Evolutionary conservation across 2,329 filamentous ascomycete genomes (phyloP).

Genomic region (Alternaria metachromatica): DNA sequence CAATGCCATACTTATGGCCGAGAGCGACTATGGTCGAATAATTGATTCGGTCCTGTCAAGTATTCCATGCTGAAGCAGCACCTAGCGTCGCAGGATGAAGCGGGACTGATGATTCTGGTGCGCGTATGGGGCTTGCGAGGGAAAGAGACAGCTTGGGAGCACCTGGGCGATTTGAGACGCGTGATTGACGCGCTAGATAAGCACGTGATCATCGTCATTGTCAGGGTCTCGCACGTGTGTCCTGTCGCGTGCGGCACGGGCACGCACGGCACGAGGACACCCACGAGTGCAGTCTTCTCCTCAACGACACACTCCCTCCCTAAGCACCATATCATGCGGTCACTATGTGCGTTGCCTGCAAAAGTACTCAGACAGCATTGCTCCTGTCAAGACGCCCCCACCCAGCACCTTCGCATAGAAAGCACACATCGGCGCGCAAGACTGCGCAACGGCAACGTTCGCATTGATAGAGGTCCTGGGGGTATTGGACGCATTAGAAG

Average conservation of each 20-base stretch:
- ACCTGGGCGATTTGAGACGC: background rate
- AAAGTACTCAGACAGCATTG: background rate
- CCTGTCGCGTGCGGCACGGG: background rate
- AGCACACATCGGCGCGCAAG: background rate
- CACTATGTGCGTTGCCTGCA: too few species aligned
- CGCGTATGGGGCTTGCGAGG: background rate
- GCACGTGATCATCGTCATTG: background rate
- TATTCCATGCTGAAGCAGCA: background rate
- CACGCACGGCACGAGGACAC: background rate
- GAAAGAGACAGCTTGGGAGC: too few species aligned
- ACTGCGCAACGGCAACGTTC: background rate
- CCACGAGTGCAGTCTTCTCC: background rate
- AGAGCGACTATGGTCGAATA: background rate
- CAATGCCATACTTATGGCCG: background rate
- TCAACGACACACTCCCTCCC: background rate
- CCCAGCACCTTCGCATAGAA: background rate
- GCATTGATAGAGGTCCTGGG: background rate
- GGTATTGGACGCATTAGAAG: background rate
- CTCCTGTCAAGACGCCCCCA: too few species aligned
- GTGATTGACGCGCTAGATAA: background rate
- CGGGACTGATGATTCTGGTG: accelerated
- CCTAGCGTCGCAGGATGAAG: background rate
- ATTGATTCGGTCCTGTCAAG: accelerated
- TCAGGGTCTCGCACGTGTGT: background rate
- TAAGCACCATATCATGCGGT: background rate